Percentiles rank a stretch among this genome's conserved stretches.
phyloP scores from a whole-genome alignment of 805 yeast species.

The Isabelozyma rhagii region DNA sequence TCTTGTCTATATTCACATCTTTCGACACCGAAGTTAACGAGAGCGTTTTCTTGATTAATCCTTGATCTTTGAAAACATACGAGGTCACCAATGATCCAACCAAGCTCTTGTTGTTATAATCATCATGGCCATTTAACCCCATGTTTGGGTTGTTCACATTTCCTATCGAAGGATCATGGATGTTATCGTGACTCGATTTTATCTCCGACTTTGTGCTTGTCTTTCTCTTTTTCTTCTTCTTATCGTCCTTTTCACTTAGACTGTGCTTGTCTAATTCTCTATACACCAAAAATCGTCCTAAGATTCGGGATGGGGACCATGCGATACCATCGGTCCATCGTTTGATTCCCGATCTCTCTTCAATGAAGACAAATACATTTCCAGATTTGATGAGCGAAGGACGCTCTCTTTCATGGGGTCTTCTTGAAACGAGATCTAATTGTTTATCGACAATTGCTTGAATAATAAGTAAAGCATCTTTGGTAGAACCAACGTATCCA shows the following conservation, averaged over 20 bases:
- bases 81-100: conserved; percentile 55
- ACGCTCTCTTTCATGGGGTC: conserved; percentile 83
- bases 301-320: conserved; percentile 89
- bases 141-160: background rate
- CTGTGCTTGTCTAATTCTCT: conserved; percentile 51
- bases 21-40: conserved; percentile 50
- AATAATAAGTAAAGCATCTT: conserved; percentile 76
- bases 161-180: background rate
- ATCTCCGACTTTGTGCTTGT: conserved; percentile 9
- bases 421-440: conserved; percentile 61
- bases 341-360: conserved; percentile 77
- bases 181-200: conserved; percentile 3
- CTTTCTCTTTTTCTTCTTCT: conserved; percentile 36
- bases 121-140: background rate
- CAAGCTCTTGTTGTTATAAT: conserved; percentile 15
- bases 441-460: conserved; percentile 71
- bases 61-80: conserved; percentile 65
- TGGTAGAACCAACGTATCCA: conserved; percentile 78
- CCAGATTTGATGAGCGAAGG: conserved; percentile 66
- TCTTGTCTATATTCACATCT: conserved; percentile 22
- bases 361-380: conserved; percentile 79
- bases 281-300: conserved; percentile 82
- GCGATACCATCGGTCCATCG: conserved; percentile 97
- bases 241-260: conserved; percentile 43
- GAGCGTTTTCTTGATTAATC: conserved; percentile 80